These are phyloP conservation scores for Erythrophleum ivorense DNA, from an alignment of 331 rosid species.

Conservation along the genomic window DNA sequence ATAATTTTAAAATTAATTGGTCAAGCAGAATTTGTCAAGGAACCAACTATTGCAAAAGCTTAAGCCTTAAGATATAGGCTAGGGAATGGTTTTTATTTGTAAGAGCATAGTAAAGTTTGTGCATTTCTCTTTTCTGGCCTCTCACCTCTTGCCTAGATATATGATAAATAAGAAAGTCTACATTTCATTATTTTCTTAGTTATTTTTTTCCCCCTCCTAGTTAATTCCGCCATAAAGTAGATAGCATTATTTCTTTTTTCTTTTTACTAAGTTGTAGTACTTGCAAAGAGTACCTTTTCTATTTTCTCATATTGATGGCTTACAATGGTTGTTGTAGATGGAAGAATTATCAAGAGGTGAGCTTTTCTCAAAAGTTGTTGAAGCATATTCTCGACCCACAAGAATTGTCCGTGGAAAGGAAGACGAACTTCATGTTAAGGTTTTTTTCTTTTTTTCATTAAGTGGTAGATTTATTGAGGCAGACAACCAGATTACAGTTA, in stretches of 20 bases:
- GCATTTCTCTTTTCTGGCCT: background rate
- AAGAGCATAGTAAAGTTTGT: background rate
- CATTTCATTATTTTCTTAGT: background rate
- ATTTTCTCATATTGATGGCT: slow-evolving; percentile 30
- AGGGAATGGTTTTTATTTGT: background rate
- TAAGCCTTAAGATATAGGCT: background rate
- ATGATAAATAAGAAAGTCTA: background rate
- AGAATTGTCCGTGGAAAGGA: slow-evolving; percentile 96
- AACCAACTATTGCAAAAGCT: no score
- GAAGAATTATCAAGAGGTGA: slow-evolving; percentile 70
- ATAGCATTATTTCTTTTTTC: background rate
- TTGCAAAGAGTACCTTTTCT: background rate
- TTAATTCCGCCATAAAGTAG: background rate
- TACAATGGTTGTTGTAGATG: slow-evolving; percentile 65
- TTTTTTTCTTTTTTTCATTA: slow-evolving; percentile 37
- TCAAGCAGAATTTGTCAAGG: background rate
- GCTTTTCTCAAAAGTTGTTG: slow-evolving; percentile 79
- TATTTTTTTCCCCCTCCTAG: background rate
- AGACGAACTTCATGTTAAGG: slow-evolving; percentile 60
- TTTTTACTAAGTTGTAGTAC: background rate
- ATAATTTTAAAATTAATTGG: background rate
- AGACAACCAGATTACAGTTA: background rate
- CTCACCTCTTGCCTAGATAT: background rate
- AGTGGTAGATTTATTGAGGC: slow-evolving; percentile 8
- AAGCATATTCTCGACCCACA: slow-evolving; percentile 96